Evolutionary conservation across 805 yeast genomes (phyloP).

Genomic region (Wickerhamiella slavikovae): DNA sequence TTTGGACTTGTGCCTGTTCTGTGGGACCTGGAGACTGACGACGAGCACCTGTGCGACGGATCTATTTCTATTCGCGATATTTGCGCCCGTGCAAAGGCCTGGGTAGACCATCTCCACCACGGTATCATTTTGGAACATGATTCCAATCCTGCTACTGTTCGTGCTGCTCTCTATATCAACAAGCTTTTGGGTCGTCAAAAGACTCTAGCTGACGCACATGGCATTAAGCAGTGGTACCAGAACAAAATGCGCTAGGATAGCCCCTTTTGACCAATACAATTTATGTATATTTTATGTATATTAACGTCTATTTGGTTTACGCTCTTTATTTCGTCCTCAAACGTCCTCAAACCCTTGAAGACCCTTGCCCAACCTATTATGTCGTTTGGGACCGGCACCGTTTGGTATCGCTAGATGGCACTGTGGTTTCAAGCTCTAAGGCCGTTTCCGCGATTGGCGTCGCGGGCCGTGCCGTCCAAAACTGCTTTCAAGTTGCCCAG

Average conservation of each 20-base stretch:
- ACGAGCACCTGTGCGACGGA: conserved; percentile 54
- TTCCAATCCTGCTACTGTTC: conserved; percentile 41
- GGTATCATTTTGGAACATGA: conserved; percentile 86
- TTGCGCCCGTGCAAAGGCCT: conserved; percentile 26
- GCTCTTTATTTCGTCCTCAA: background rate
- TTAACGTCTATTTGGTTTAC: background rate
- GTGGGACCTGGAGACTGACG: conserved; percentile 85
- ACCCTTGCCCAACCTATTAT: background rate
- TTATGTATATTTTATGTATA: background rate
- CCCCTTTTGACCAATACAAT: background rate
- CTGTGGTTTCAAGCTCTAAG: background rate
- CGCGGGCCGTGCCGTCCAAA: too few relatives aligned
- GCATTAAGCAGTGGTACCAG: conserved; percentile 1
- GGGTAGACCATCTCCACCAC: background rate
- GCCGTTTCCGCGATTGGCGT: too few relatives aligned
- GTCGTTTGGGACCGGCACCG: background rate
- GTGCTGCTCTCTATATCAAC: conserved; percentile 24
- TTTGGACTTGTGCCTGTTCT: conserved; percentile 75
- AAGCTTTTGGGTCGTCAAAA: conserved; percentile 4
- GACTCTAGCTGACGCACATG: conserved; percentile 8
- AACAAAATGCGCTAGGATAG: background rate
- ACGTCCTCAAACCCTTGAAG: background rate
- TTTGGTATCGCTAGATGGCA: background rate
- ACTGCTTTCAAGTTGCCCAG: too few relatives aligned
- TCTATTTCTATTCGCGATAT: conserved; percentile 34